Evolutionary conservation across 73 alveolate genomes (phyloP).

Genomic region (Durusdinium trenchii): DNA sequence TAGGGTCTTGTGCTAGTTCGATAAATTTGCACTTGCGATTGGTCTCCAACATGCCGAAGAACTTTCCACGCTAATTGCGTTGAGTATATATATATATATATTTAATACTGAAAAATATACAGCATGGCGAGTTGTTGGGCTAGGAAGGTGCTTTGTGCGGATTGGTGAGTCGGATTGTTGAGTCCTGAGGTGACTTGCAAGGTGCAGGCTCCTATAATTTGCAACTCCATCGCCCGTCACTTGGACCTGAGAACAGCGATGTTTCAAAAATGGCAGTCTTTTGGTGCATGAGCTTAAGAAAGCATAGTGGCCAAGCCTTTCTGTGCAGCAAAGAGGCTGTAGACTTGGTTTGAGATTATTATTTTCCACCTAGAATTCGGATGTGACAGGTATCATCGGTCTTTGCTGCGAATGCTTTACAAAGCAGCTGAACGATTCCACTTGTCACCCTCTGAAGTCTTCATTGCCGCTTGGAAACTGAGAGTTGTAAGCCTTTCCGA

Average conservation of each 20-base stretch:
- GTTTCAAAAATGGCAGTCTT: not conserved
- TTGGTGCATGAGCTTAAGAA: not conserved
- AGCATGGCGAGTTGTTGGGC: no score
- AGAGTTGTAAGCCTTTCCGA: not conserved
- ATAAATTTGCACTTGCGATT: no score
- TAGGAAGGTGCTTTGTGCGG: no score
- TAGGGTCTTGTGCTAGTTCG: not conserved
- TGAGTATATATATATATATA: no score
- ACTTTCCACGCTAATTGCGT: no score
- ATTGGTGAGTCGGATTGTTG: no score
- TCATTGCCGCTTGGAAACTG: not conserved
- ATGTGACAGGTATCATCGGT: slow-evolving; percentile 52
- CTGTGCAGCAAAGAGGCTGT: not conserved
- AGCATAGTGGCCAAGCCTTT: not conserved
- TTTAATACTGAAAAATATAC: no score
- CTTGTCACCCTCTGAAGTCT: slow-evolving; percentile 63
- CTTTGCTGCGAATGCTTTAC: slow-evolving; percentile 89
- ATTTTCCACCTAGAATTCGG: not conserved
- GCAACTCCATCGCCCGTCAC: slow-evolving; percentile 81
- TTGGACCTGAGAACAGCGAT: not conserved
- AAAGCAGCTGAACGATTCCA: slow-evolving; percentile 58
- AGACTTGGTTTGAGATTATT: not conserved
- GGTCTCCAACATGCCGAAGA: no score
- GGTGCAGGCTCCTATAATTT: slow-evolving; percentile 47
- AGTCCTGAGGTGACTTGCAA: slow-evolving; percentile 6